Evolutionary conservation across 106 monocot genomes (phyloP), one percentile per base, ranked within the genome.

Genomic region (Dendrobium officinale): DNA sequence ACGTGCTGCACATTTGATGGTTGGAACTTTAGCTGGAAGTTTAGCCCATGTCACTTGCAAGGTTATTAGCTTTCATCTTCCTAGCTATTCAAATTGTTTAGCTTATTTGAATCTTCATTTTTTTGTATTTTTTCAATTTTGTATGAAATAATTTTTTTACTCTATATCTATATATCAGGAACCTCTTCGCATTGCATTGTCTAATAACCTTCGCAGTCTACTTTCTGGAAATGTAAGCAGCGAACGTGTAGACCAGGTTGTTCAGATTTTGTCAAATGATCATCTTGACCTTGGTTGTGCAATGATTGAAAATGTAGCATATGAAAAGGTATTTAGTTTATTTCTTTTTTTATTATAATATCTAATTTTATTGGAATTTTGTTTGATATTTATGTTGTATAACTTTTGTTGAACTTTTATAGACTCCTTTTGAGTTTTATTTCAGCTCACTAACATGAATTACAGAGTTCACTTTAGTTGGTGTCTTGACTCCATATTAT

Each of bases 31-130:
- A 87, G 92, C 95, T 83, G 95, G 95, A 85, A 99, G 98, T 86
- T 85, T 99, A 75, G 95, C 98, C 31, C 95, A 99, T 91, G 95
- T 95, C 68, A 95, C 98, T 61, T 99, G 93, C 95, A 99, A 99
- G 98, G 98, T 99, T 31, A 73, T 59, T 67, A 54, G 4, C 33
- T 68, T 73, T 67, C 67, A 17, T 79, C 42, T 44, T 76, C 40
- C 31, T 56, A 0, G 41, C 40, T 44, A 42, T 74, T 74, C 74
- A 74, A 42, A 37, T 37, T 37, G 43, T 76, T 47, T 45, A 83
- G 26, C 73, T 13, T 49, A 37, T 75, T 75, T 19, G 40, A 11
- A 29, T 64, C 20, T 55, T 73, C 31, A 59, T 44, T 9, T 73
- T 73, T 54, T 49, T 3, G 37, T 37, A 54, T 19, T 5, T 70